Evolutionary conservation across 1,284 basidiomycete genomes (phyloP).

Genomic region (Mycena citricolor): DNA sequence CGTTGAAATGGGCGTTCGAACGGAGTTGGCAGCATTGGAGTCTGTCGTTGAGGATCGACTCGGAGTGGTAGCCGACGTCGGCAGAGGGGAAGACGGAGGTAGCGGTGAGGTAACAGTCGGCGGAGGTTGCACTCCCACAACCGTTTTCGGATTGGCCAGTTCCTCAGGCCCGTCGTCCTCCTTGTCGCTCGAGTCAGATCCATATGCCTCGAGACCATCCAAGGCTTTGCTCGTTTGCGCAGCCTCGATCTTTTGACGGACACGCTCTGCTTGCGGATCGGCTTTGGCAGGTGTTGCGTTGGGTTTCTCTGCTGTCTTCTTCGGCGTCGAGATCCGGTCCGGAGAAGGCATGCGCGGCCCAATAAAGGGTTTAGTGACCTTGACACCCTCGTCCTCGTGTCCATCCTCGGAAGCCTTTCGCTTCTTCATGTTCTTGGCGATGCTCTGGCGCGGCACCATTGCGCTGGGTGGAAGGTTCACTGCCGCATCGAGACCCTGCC

Average conservation of each 20-base stretch:
- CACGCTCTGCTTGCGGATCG: slow-evolving; percentile 60
- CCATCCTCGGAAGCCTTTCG: slow-evolving; percentile 50
- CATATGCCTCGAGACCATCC: slow-evolving; percentile 40
- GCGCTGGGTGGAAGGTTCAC: slow-evolving; percentile 37
- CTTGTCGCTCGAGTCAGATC: slow-evolving; percentile 42
- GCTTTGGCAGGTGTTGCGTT: no score
- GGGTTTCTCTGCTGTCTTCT: no score
- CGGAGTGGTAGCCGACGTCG: slow-evolving; percentile 19
- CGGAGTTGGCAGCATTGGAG: slow-evolving; percentile 27
- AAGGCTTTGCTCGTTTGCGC: slow-evolving; percentile 42
- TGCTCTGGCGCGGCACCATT: slow-evolving; percentile 27
- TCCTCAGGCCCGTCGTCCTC: slow-evolving; percentile 41
- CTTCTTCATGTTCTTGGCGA: slow-evolving; percentile 65
- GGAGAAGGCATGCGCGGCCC: slow-evolving; percentile 62
- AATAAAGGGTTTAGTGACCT: slow-evolving; percentile 54
- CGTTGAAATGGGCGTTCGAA: slow-evolving; percentile 38
- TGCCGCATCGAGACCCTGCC: slow-evolving; percentile 65
- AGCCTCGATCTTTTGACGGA: slow-evolving; percentile 66
- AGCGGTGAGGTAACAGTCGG: slow-evolving; percentile 2
- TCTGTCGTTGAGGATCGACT: slow-evolving; percentile 14
- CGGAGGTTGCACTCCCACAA: slow-evolving; percentile 22
- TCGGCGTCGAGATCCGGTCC: slow-evolving; percentile 8
- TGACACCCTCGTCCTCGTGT: slow-evolving; percentile 48
- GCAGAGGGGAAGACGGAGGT: slow-evolving; percentile 16
- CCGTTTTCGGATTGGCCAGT: slow-evolving; percentile 30